Evolutionary conservation across 78 protist species (phyloP), one percentile per base, ranked within the genome.

Genomic region (Dictyostelium capitatum): DNA sequence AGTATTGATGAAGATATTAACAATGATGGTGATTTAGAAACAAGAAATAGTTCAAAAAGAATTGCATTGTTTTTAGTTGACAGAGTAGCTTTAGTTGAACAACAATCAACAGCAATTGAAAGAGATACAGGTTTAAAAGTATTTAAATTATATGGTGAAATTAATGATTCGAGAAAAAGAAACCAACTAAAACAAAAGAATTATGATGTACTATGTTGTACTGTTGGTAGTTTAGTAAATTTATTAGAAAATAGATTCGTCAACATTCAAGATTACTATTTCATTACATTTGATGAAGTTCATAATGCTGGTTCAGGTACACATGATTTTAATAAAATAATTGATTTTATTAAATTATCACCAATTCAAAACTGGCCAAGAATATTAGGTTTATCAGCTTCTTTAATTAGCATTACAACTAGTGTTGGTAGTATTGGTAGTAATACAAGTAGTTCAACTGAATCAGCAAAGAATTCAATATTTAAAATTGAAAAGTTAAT

Each of bases 251-350:
- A 17, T 4, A 8, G 28, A 10, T 25, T 14, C n/a, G 54, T 78
- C 3, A 23, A 43, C 12, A 69, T 74, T 3, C 14, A 6, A 2
- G 93, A 85, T 14, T 89, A 81, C 48, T 67, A 87, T 53, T 48
- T 75, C n/a, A 69, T 94, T 28, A 59, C 75, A 8, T 89, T 94
- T 72, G 96, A 94, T 67, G 96, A 94, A 17, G 83, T 72, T 25
- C 96, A 94, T 62, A 59, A 94, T 80, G 96, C 96, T 0, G n/a
- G n/a, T n/a, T 50, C 41, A 19, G 85, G 82, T 19, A 85, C n/a
- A 1, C 96, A 94, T 69, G 17, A 53, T 28, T 94, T 53, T 46
- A 28, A 25, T 6, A 56, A 56, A 12, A 47, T 83, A 0, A 64
- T 83, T 0, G 51, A 54, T 1, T 30, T 17, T 8, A 46, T 80